Evolutionary conservation across 805 yeast genomes (phyloP).

Genomic region (Starmerella etchellsii): DNA sequence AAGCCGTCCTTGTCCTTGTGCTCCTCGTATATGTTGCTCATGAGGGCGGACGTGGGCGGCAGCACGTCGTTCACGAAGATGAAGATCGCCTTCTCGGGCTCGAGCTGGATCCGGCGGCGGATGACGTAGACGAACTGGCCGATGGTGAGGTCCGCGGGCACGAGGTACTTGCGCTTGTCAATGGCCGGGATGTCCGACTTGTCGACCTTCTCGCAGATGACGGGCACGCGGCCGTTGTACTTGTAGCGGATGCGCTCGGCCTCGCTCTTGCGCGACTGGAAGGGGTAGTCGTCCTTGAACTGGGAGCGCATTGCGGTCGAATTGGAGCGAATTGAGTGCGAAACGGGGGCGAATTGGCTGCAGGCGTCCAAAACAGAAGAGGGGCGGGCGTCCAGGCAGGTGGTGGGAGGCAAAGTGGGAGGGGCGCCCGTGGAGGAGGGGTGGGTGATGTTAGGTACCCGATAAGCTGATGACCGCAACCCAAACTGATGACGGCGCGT

Average conservation of each 20-base stretch:
- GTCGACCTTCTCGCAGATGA: slow-evolving; percentile 93
- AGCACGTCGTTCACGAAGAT: slow-evolving; percentile 92
- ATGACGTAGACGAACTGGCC: slow-evolving; percentile 98
- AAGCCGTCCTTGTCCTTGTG: slow-evolving; percentile 98
- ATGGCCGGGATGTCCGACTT: slow-evolving; percentile 91
- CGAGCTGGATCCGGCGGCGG: slow-evolving; percentile 87
- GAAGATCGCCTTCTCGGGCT: slow-evolving; percentile 95
- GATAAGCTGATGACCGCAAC: no score
- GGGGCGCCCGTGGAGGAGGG: no score
- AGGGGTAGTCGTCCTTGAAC: slow-evolving; percentile 90
- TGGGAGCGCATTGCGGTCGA: slow-evolving; percentile 61
- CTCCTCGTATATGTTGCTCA: slow-evolving; percentile 90
- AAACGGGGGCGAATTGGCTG: not conserved
- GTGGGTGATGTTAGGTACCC: no score
- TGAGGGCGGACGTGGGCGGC: slow-evolving; percentile 95
- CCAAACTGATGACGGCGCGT: no score
- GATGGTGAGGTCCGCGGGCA: slow-evolving; percentile 89
- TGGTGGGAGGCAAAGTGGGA: not conserved
- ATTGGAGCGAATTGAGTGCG: not conserved
- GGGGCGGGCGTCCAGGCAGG: not conserved
- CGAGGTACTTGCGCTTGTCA: slow-evolving; percentile 93
- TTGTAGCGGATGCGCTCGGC: slow-evolving; percentile 80
- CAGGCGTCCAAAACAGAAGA: not conserved
- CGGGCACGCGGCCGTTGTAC: slow-evolving; percentile 88
- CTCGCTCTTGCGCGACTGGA: slow-evolving; percentile 90